phyloP scores from a whole-genome alignment of 2,329 filamentous ascomycete genomes.

The Tolypocladium pustulatum region DNA sequence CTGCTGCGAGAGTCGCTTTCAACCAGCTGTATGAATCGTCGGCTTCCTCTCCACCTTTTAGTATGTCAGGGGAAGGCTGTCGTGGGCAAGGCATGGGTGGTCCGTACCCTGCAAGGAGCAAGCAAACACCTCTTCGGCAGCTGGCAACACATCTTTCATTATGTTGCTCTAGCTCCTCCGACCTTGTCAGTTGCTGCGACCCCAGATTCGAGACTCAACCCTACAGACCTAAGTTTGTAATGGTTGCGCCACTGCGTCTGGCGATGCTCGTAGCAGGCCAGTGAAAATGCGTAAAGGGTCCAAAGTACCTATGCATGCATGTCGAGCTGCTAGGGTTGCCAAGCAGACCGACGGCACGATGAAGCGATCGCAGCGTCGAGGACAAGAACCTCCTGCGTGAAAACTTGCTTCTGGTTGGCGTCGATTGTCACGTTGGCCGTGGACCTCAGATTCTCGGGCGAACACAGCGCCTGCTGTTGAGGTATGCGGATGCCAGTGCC shows the following conservation, averaged over 20 bases:
- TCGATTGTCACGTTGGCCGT: not conserved
- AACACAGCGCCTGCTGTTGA: not conserved
- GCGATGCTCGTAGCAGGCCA: not conserved
- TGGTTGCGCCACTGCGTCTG: not conserved
- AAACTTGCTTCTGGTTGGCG: not conserved
- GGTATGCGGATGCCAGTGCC: not conserved
- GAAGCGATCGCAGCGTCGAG: not conserved
- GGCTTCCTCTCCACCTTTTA: too few species aligned
- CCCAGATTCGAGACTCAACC: not conserved
- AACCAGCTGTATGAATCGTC: too few species aligned
- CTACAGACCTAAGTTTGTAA: not conserved
- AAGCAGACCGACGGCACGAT: not conserved
- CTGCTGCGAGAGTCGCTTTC: too few species aligned
- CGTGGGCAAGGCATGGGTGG: too few species aligned
- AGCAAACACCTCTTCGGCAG: too few species aligned
- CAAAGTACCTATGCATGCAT: not conserved
- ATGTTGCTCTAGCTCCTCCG: not conserved
- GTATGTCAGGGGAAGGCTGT: too few species aligned
- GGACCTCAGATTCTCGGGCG: not conserved
- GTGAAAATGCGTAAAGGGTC: not conserved
- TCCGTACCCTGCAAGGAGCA: too few species aligned
- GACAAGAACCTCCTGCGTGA: not conserved
- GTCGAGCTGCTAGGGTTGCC: not conserved
- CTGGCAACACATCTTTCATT: too few species aligned
- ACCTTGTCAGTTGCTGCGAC: not conserved